A percentile compares a stretch with the other conserved stretches of the same genome.
These are phyloP conservation scores for Lycium barbarum DNA, from an alignment of 257 asterid genomes.

Conservation along the genomic window DNA sequence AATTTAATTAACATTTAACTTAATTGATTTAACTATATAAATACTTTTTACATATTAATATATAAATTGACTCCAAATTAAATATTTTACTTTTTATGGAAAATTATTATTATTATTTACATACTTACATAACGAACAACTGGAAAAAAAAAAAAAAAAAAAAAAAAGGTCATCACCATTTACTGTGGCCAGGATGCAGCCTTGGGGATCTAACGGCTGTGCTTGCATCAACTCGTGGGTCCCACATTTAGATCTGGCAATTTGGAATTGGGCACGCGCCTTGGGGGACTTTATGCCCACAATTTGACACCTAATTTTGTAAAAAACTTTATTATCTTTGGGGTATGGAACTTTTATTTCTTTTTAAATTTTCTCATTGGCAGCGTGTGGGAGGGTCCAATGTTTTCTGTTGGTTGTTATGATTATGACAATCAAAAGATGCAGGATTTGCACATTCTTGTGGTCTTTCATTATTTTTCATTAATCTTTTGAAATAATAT, in stretches of 20 bases:
- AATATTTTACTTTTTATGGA: no score
- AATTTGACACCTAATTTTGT: conserved; percentile 14
- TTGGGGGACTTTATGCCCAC: neutral
- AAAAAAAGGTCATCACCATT: no score
- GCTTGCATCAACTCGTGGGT: conserved; percentile 30
- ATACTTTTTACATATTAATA: no score
- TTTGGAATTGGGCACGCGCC: conserved; percentile 30
- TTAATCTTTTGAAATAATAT: no score
- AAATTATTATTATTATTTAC: no score
- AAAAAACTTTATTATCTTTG: neutral
- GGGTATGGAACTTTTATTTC: neutral
- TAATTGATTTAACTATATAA: no score
- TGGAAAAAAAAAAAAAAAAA: no score
- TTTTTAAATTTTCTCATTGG: neutral
- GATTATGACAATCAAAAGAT: neutral
- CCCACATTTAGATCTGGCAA: conserved; percentile 40
- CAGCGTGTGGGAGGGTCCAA: neutral
- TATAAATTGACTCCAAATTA: no score
- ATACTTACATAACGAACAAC: no score
- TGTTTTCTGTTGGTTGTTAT: neutral
- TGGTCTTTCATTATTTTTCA: no score
- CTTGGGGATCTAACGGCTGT: neutral
- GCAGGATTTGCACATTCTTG: neutral
- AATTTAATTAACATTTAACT: no score
- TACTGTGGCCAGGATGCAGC: neutral